Evolutionary conservation across 495 filamentous ascomycete genomes (phyloP), one percentile per base, ranked within the genome.

Genomic region (Poronia punctata): DNA sequence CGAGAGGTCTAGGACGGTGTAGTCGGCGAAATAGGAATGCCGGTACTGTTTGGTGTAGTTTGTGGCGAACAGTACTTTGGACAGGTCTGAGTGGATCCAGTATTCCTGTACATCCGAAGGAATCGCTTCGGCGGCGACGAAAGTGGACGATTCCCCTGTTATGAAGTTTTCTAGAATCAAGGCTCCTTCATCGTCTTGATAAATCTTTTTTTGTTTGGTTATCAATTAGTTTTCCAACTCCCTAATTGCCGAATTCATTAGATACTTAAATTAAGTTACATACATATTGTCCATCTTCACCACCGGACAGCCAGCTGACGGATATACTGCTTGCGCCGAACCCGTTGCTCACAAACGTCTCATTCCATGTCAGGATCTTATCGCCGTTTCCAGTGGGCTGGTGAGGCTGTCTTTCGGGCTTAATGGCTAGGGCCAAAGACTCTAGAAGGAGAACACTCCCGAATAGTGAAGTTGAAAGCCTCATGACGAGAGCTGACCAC

Each of bases 11-110:
- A 68, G 65, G 6, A 79, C 49, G 2, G 69, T 62, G 50, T 78
- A 78, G 51, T 75, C 63, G n/a, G 74, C 70, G 35, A 73, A 73
- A 45, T 69, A 78, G 18, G 73, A 75, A 54, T 78, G 54, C 4
- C 76, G 66, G 43, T 79, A 78, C 48, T 71, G 65, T 48, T 76
- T 75, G 5, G 69, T 77, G 42, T 70, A 65, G 45, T 78, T 73
- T n/a, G 66, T 58, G 4, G 70, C 53, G 53, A 72, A 74, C 10
- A 79, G 52, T 2, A 79, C 64, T 42, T 68, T 61, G n/a, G 60
- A 59, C 3, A 57, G 50, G 38, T 72, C 68, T 3, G 52, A 19
- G 10, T 53, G 61, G 23, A 65, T 62, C 49, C 50, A 58, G 31
- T 64, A 67, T 11, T 61, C 56, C 10, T 16, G 35, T 16, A 55